A percentile compares a stretch with the other conserved stretches of the same genome.
Evolutionary conservation across 257 asterid genomes (phyloP).

Genomic region (Scutellaria minor): DNA sequence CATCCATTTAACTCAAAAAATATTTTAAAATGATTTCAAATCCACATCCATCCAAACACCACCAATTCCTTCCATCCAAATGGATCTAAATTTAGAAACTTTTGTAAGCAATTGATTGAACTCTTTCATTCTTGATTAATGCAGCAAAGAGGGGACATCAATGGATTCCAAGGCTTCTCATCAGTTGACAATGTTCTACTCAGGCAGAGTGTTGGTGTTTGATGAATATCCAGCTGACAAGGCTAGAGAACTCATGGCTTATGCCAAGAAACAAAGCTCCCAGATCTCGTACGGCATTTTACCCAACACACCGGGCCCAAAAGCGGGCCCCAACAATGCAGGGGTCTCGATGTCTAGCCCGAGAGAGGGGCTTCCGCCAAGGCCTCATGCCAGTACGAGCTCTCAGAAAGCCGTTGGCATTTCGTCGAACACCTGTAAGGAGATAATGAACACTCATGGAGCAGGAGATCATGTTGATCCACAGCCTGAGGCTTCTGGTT

Average conservation of each 20-base stretch:
- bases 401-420: slow-evolving; percentile 34
- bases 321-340: slow-evolving; percentile 15
- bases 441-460: slow-evolving; percentile 17
- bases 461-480: slow-evolving; percentile 1
- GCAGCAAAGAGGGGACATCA: slow-evolving; percentile 48
- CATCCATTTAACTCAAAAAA: too few species aligned
- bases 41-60: too few species aligned
- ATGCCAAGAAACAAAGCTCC: slow-evolving; percentile 57
- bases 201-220: slow-evolving; percentile 63
- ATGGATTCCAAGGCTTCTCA: slow-evolving; percentile 49
- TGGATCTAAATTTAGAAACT: neutral
- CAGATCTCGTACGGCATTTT: slow-evolving; percentile 38
- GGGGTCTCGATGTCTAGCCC: slow-evolving; percentile 36
- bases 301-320: slow-evolving; percentile 29
- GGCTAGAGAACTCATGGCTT: slow-evolving; percentile 52
- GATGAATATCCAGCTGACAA: slow-evolving; percentile 61
- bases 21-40: too few species aligned
- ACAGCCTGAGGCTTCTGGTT: slow-evolving; percentile 43
- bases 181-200: slow-evolving; percentile 77
- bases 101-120: neutral
- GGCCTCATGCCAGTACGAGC: slow-evolving; percentile 27
- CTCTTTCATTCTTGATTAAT: neutral
- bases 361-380: slow-evolving; percentile 41
- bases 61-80: too few species aligned
- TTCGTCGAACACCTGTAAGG: slow-evolving; percentile 33